These are phyloP conservation scores for Mycena olivaceomarginata DNA, from an alignment of 768 basidiomycete genomes.

Conservation along the genomic window DNA sequence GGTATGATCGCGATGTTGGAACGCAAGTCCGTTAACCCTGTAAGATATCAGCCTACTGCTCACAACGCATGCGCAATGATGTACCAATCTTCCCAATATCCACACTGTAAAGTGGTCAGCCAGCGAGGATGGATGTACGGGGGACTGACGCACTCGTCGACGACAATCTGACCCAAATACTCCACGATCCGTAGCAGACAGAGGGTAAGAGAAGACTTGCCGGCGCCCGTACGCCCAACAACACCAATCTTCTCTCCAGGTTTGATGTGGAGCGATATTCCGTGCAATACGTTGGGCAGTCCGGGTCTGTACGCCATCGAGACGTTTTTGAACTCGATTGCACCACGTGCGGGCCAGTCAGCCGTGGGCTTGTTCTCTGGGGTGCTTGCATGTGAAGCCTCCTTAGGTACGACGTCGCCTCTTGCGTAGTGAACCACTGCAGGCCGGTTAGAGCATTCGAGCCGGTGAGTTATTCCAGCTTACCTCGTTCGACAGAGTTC, in stretches of 20 bases:
- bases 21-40: slow-evolving; percentile 72
- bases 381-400: background rate
- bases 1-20: slow-evolving; percentile 79
- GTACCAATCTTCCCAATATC: background rate
- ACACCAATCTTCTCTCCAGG: slow-evolving; percentile 86
- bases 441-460: background rate
- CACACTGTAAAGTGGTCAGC: background rate
- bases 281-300: slow-evolving; percentile 81
- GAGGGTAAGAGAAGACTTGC: slow-evolving; percentile 78
- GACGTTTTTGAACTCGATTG: slow-evolving; percentile 77
- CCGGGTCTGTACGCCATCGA: slow-evolving; percentile 80
- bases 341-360: background rate
- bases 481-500: slow-evolving; percentile 79
- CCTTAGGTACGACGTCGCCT: slow-evolving; percentile 62
- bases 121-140: background rate
- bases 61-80: background rate
- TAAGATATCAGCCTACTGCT: background rate
- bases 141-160: background rate
- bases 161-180: background rate
- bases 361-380: background rate
- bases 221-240: slow-evolving; percentile 80
- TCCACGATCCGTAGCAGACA: slow-evolving; percentile 38
- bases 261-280: slow-evolving; percentile 72
- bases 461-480: background rate
- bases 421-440: slow-evolving; percentile 72